Percentiles rank a stretch among this genome's conserved stretches.
Conservation (phyloP, 805 yeast species). For the Candida jianshihensis region DNA sequence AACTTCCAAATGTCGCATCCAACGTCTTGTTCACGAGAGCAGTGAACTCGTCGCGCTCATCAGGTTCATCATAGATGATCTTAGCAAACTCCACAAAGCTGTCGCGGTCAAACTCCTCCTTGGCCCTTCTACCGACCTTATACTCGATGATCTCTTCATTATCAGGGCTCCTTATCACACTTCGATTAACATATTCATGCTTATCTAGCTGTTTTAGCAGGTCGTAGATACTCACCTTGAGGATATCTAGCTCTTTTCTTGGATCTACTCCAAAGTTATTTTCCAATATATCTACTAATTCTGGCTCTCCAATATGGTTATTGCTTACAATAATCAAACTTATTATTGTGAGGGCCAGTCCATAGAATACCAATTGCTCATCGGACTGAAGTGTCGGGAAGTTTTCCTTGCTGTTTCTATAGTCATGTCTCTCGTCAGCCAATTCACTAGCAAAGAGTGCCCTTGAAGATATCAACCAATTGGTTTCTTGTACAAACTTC, state of each 20-base stretch:
- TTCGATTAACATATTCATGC: constrained; percentile 19
- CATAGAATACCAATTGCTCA: constrained; percentile 13
- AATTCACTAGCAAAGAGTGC: constrained; percentile 18
- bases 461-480: constrained; percentile 8
- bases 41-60: constrained; percentile 12
- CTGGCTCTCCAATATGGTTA: constrained; percentile 32
- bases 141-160: constrained; percentile 23
- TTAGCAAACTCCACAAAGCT: constrained; percentile 17
- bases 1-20: constrained; percentile 12
- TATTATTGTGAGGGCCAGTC: constrained; percentile 15
- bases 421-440: constrained; percentile 18
- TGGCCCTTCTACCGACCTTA: constrained; percentile 23
- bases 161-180: constrained; percentile 9
- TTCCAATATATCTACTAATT: constrained; percentile 32
- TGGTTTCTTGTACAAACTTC: constrained; percentile 12
- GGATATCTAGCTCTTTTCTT: constrained; percentile 4
- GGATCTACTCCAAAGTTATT: constrained; percentile 26
- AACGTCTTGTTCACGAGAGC: constrained; percentile 9
- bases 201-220: constrained; percentile 20
- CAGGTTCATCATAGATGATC: constrained; percentile 18
- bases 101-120: constrained; percentile 21
- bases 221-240: constrained; percentile 14
- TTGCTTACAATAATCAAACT: constrained; percentile 18
- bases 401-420: constrained; percentile 13
- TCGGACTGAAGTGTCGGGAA: constrained; percentile 14